Evolutionary conservation across 1,139 yeast genomes (phyloP).

Genomic region (Kodamaea fungicola): DNA sequence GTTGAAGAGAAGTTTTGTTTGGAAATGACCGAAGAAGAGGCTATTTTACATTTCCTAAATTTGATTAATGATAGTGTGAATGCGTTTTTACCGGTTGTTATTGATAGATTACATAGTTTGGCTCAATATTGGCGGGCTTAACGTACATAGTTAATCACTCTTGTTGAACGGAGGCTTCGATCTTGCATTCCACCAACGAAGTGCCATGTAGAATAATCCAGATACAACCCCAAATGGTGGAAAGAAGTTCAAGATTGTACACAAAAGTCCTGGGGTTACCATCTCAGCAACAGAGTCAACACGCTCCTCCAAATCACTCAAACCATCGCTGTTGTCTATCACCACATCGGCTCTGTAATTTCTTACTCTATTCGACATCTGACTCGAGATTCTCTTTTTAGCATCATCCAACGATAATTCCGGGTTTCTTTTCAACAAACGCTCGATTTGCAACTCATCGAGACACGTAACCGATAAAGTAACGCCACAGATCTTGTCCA

Average conservation of each 20-base stretch:
- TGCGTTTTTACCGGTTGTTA: conserved; percentile 91
- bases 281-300: conserved; percentile 44
- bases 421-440: conserved; percentile 66
- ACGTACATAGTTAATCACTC: background rate
- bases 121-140: conserved; percentile 97
- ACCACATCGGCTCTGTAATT: conserved; percentile 60
- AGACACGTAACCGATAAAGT: conserved; percentile 68
- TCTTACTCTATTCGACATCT: conserved; percentile 64
- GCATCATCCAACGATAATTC: conserved; percentile 68
- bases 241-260: conserved; percentile 60
- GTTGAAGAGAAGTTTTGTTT: conserved; percentile 92
- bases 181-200: conserved; percentile 10
- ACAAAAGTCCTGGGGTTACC: conserved; percentile 47
- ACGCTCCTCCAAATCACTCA: conserved; percentile 45
- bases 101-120: conserved; percentile 88
- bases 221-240: conserved; percentile 49
- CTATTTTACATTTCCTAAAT: conserved; percentile 89
- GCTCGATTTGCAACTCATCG: conserved; percentile 52
- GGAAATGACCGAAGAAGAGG: conserved; percentile 93
- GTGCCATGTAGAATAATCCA: conserved; percentile 19
- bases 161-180: conserved; percentile 6
- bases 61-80: conserved; percentile 90
- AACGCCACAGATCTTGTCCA: conserved; percentile 69
- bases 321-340: conserved; percentile 57
- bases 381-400: conserved; percentile 66